phyloP scores from a whole-genome alignment of 495 filamentous ascomycete species.

The Xylaria bambusicola region DNA sequence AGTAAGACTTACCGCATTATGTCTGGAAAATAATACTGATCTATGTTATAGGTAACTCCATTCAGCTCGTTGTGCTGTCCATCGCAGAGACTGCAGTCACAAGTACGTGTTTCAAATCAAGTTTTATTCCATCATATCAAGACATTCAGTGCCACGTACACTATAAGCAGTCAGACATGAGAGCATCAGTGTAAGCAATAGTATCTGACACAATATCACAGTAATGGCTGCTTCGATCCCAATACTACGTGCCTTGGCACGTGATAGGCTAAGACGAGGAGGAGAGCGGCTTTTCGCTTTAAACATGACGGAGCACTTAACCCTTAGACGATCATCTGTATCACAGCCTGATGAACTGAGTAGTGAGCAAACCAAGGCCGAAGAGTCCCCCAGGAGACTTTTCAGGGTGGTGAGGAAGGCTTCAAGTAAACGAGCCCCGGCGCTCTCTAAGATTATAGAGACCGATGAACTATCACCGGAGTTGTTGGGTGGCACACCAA shows the following conservation, averaged over 20 bases:
- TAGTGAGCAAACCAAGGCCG: not conserved
- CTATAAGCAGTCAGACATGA: too few species aligned
- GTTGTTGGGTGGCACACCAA: not conserved
- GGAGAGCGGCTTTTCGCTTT: constrained; percentile 7
- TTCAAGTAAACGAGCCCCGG: not conserved
- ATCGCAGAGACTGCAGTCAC: constrained; percentile 35
- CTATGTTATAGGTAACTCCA: constrained; percentile 6
- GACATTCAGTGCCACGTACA: too few species aligned
- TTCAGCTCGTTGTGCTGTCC: constrained; percentile 31
- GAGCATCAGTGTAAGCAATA: too few species aligned
- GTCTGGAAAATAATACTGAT: not conserved
- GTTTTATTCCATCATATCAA: not conserved
- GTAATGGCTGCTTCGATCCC: constrained; percentile 36
- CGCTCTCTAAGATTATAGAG: constrained; percentile 11
- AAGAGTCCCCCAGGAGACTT: not conserved
- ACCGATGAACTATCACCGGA: not conserved
- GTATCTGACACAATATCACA: not conserved
- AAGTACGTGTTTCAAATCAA: not conserved
- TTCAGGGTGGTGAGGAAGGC: not conserved
- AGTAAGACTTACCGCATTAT: not conserved
- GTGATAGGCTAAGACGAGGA: constrained; percentile 16
- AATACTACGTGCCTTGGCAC: constrained; percentile 32
- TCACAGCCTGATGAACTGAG: not conserved
- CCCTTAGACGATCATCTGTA: not conserved
- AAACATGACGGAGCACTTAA: constrained; percentile 6